Evolutionary conservation across 768 basidiomycete species (phyloP), one percentile per base, ranked within the genome.

Genomic region (Lactarius psammicola): DNA sequence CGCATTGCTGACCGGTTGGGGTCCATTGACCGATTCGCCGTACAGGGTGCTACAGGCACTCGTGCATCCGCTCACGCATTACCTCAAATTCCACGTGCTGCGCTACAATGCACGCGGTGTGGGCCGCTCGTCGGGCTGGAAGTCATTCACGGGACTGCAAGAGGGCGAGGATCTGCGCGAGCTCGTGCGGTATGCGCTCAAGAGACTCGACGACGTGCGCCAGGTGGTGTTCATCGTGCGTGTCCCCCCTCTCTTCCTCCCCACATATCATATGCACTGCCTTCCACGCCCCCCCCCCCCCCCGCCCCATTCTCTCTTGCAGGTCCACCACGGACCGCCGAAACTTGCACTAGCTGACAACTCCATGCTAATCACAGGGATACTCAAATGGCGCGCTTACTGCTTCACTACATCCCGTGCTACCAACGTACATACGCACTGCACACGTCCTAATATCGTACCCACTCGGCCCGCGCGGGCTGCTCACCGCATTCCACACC

Each of bases 321-420:
- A n/a, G n/a, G n/a, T n/a, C n/a, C n/a, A n/a, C n/a, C 34, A 38
- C 11, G 11, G 11, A 40, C 40, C 11, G 10, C 11, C 40, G 17
- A 13, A n/a, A n/a, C n/a, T n/a, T n/a, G 15, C 15, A 1, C 38
- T 15, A 13, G 38, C 38, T 46, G 44, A 46, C 51, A 13, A 17
- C 61, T 40, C 56, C 63, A 31, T 28, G n/a, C 51, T 54, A 26
- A 49, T 30, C 33, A 60, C n/a, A 92, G 89, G 90, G 90, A 6
- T 94, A 94, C 75, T 94, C 92, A 11, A 80, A 92, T 80, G 92
- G 92, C 1, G 85, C 89, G 2, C 79, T 94, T 36, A 86, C 90
- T 42, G 83, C 84, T 13, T 89, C 89, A 9, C 76, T 89, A 66
- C 85, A 85, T 63, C 86, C 89, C 0, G 71, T 84, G 3, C 75